Conservation (phyloP, 2,329 filamentous ascomycete genomes). For the Sporothrix sp. region DNA sequence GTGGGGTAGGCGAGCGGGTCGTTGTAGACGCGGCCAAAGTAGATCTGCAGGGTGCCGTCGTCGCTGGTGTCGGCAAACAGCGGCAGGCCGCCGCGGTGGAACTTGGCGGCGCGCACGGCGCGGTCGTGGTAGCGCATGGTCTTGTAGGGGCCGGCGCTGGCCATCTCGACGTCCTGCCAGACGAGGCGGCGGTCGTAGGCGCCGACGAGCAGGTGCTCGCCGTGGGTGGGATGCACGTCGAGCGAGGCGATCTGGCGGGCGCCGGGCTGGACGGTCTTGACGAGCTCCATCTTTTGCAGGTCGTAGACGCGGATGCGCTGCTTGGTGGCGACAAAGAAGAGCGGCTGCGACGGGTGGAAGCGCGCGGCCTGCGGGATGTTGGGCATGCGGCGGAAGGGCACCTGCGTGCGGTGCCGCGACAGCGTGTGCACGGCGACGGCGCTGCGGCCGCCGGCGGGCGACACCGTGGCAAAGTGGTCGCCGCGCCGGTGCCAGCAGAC, state of each 20-base stretch:
- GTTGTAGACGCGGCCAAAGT: constrained; percentile 90
- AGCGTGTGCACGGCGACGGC: constrained; percentile 92
- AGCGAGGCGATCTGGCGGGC: constrained; percentile 90
- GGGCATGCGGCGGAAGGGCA: constrained; percentile 73
- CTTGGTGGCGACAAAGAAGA: constrained; percentile 95
- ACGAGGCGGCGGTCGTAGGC: constrained; percentile 89
- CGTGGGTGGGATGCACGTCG: constrained; percentile 74
- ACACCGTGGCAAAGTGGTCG: constrained; percentile 89
- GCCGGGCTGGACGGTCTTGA: constrained; percentile 89
- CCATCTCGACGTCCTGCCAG: constrained; percentile 95
- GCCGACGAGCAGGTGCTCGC: constrained; percentile 88
- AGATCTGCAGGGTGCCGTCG: constrained; percentile 88
- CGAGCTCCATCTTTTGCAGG: constrained; percentile 77
- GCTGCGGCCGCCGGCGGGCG: constrained; percentile 64
- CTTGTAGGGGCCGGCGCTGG: constrained; percentile 74
- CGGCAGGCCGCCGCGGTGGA: constrained; percentile 67
- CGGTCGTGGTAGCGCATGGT: constrained; percentile 90
- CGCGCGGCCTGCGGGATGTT: constrained; percentile 77
- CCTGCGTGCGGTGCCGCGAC: constrained; percentile 88
- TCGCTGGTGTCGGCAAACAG: constrained; percentile 93
- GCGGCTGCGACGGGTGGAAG: constrained; percentile 86
- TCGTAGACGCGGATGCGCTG: constrained; percentile 91
- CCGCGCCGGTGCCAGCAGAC: constrained; percentile 90
- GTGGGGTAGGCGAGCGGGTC: constrained; percentile 94
- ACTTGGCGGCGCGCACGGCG: constrained; percentile 82